Evolutionary conservation across 441 rosid genomes (phyloP), one percentile per base, ranked within the genome.

Genomic region (Macaranga tanarius): DNA sequence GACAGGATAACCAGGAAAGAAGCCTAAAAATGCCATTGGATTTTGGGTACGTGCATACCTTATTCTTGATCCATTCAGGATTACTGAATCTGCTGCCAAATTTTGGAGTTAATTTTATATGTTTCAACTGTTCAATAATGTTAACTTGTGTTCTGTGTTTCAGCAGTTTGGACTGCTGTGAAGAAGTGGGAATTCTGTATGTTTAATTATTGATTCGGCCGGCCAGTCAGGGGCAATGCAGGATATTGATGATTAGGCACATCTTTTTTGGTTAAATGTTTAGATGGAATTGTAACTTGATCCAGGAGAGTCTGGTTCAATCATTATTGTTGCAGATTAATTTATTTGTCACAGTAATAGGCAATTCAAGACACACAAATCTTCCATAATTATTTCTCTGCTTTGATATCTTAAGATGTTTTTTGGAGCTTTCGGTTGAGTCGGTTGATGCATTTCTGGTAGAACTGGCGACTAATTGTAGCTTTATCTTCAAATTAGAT

Each of bases 1-100:
- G 71, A 80, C 92, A 95, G 99, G 91, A 87, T 92, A 81, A 89
- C 96, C 7, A 86, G 97, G 84, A 95, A 95, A 83, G 96, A 92
- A 84, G 98, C 99, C 65, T 95, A 89, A 74, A 70, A 56, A n/a
- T 45, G 74, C 40, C 45, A 31, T 62, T 66, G 58, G 15, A 52
- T 58, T 72, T 20, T 44, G 13, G 80, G 82, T 73, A 76, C 10
- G 67, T n/a, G 61, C 23, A 56, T 63, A 65, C 42, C 48, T 62
- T 25, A 5, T 22, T 69, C 42, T n/a, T 26, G 22, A 7, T 1
- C 38, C 25, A 0, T 64, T 25, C 57, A 52, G 10, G 25, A 34
- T 58, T 50, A 34, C 50, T 69, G 47, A 60, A 28, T 48, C 23
- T 11, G 38, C 19, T 68, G 16, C 25, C 13, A 62, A 62, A 12